These are phyloP conservation scores for Penicillium frequentans DNA, from an alignment of 2,329 filamentous ascomycete genomes.

Conservation along the genomic window DNA sequence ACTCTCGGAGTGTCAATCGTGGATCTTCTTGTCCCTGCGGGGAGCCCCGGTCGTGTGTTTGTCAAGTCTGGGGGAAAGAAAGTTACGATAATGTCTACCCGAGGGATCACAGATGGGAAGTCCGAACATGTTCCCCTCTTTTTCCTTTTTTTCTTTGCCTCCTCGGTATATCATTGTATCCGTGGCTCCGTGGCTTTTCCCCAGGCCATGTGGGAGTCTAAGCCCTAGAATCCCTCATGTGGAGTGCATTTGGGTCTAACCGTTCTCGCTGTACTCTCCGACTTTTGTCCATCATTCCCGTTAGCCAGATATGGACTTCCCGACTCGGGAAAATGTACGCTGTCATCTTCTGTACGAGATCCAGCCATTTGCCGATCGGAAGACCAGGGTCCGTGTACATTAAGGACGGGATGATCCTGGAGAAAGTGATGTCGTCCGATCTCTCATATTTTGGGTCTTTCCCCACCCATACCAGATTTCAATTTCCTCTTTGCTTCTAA, in stretches of 20 bases:
- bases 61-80: not conserved
- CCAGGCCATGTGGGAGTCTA: conserved; percentile 5
- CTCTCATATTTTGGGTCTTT: not conserved
- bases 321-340: conserved; percentile 14
- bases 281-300: conserved; percentile 1
- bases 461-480: not conserved
- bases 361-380: conserved; percentile 19
- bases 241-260: conserved; percentile 4
- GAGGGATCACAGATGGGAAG: conserved; percentile 15
- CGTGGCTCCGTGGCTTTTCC: not conserved
- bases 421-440: not conserved
- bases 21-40: conserved; percentile 27
- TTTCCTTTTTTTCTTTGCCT: not conserved
- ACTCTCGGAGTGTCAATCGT: conserved; percentile 19
- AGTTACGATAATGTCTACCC: conserved; percentile 11
- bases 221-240: not conserved
- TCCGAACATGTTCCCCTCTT: not conserved
- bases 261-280: conserved; percentile 8
- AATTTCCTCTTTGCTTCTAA: not conserved
- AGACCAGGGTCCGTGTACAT: not conserved
- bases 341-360: conserved; percentile 11
- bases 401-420: conserved; percentile 9
- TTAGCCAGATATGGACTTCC: conserved; percentile 23
- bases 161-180: not conserved
- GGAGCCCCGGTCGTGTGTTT: conserved; percentile 20